Evolutionary conservation across 495 filamentous ascomycete species (phyloP), one percentile per base, ranked within the genome.

Genomic region (Penicillium egyptiacum): DNA sequence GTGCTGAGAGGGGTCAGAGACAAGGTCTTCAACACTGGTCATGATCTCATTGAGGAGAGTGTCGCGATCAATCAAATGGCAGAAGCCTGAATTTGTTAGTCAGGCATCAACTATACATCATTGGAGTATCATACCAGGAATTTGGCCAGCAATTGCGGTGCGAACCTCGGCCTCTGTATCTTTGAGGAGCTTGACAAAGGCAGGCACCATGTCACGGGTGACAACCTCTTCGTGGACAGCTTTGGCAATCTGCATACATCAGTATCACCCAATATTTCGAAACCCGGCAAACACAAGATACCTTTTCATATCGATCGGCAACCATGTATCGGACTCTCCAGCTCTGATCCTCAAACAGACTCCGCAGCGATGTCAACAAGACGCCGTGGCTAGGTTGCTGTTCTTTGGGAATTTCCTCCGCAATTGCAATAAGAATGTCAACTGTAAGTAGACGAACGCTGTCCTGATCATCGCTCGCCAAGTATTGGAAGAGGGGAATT

Each of bases 281-380:
- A 46, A 26, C 37, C 35, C 41, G 56, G n/a, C 16, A 54, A 44
- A 61, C 37, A 25, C 12, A 14, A 43, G 41, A 6, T 52, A 92
- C 92, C 90, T 98, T 98, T 73, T 98, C 94, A 66, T 96, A 98
- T 74, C 91, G 83, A 73, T 98, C 94, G 28, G 95, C 94, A 57
- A 98, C 95, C 95, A 98, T 98, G 72, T 98, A 98, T 70, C 94
- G 83, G 48, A 98, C 94, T 63, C 94, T 85, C 94, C 94, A 98
- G 76, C 95, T 97, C 81, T 97, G 97, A 70, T 98, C 94, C 67
- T 96, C 92, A 74, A 98, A 96, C 60, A 98, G 75, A 74, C 81
- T 94, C 61, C 94, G 87, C 67, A 98, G 74, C 50, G 94, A 91
- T 20, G 89, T 91, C 64, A 98, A 79, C 55, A 98, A 76, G 44